Evolutionary conservation across 2,329 filamentous ascomycete genomes (phyloP).

Genomic region (Sphaerulina musiva): DNA sequence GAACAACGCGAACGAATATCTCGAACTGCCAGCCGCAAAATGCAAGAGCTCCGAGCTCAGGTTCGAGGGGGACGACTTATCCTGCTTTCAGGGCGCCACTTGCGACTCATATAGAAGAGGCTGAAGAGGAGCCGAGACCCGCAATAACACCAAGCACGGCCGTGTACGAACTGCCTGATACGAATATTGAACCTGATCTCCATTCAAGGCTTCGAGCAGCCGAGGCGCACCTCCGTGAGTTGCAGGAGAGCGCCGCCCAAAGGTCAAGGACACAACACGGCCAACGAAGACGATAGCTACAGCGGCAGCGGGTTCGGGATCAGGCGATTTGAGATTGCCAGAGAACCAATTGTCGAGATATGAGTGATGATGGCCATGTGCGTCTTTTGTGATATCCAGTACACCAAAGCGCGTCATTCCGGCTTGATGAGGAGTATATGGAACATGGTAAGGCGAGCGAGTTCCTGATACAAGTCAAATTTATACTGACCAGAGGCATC

Average conservation of each 20-base stretch:
- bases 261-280: not conserved
- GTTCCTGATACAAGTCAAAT: too few relatives aligned
- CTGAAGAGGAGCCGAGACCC: not conserved
- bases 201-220: not conserved
- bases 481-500: too few relatives aligned
- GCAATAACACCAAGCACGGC: not conserved
- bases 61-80: not conserved
- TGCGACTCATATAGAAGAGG: not conserved
- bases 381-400: not conserved
- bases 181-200: not conserved
- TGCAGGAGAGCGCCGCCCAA: not conserved
- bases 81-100: not conserved
- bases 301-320: not conserved
- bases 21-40: not conserved
- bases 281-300: not conserved
- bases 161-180: not conserved
- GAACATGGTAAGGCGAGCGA: not conserved
- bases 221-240: not conserved
- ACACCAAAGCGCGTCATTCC: not conserved
- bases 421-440: not conserved
- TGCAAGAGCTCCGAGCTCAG: not conserved
- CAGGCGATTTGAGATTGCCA: not conserved
- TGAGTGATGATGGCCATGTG: not conserved
- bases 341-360: not conserved
- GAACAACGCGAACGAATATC: not conserved